A percentile compares a stretch with the other conserved stretches of the same genome.
These are phyloP conservation scores for Coemansia sp. DNA, from an alignment of 192 early-diverging fungal genomes.

Conservation along the genomic window DNA sequence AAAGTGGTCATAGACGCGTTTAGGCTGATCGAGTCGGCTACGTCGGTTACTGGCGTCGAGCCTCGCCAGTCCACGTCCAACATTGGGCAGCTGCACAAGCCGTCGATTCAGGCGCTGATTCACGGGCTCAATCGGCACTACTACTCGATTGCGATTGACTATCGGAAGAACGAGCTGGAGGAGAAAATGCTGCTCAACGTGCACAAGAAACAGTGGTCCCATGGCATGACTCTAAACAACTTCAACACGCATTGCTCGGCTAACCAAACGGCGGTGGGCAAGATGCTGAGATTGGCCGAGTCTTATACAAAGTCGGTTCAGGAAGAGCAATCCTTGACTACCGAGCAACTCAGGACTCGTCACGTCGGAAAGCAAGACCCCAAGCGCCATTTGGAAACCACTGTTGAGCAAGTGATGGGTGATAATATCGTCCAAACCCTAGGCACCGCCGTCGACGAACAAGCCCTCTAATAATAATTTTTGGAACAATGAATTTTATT, in stretches of 20 bases:
- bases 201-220: slow-evolving; percentile 99
- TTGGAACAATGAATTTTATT: neutral
- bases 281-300: slow-evolving; percentile 88
- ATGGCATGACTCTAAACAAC: slow-evolving; percentile 82
- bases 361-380: slow-evolving; percentile 99
- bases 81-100: slow-evolving; percentile 97
- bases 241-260: slow-evolving; percentile 77
- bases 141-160: slow-evolving; percentile 99
- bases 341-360: slow-evolving; percentile 93
- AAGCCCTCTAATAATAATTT: slow-evolving; percentile 53
- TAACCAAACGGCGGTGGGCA: slow-evolving; percentile 85
- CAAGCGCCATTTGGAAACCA: slow-evolving; percentile 95
- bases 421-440: slow-evolving; percentile 96
- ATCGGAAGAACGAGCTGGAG: slow-evolving; percentile 99
- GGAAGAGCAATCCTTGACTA: slow-evolving; percentile 91
- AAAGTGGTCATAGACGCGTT: slow-evolving; percentile 99
- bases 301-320: slow-evolving; percentile 97
- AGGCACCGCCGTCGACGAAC: slow-evolving; percentile 84
- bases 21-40: slow-evolving; percentile 90
- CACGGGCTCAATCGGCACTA: slow-evolving; percentile 99
- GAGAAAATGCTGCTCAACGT: slow-evolving; percentile 99
- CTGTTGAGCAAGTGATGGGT: slow-evolving; percentile 88
- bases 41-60: slow-evolving; percentile 82
- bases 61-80: slow-evolving; percentile 98
- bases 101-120: slow-evolving; percentile 94